These are phyloP conservation scores for Cladophialophora carrionii DNA, from an alignment of 2,329 filamentous ascomycete species.

Conservation along the genomic window DNA sequence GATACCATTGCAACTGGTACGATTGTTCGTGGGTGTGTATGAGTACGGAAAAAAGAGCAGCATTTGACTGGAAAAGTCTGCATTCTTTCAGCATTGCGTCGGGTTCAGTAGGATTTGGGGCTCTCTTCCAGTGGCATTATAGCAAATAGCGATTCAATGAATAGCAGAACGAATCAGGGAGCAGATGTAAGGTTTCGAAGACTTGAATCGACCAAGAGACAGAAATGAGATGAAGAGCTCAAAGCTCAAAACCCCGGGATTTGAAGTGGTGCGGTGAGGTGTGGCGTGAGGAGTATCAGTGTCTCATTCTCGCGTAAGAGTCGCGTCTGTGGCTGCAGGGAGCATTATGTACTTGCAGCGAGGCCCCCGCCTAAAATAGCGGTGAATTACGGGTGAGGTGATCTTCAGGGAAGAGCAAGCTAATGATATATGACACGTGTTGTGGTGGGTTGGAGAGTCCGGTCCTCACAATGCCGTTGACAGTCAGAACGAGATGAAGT, in stretches of 20 bases:
- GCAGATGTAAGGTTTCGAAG: neutral
- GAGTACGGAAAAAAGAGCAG: conserved; percentile 1
- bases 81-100: neutral
- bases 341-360: neutral
- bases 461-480: neutral
- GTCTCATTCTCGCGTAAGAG: conserved; percentile 9
- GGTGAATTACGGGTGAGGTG: neutral
- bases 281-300: neutral
- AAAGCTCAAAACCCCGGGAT: neutral
- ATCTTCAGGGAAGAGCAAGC: neutral
- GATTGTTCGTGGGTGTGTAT: conserved; percentile 9
- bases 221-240: neutral
- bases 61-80: neutral
- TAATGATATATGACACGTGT: neutral
- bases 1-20: neutral
- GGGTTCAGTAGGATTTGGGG: neutral
- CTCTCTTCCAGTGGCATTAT: conserved; percentile 1
- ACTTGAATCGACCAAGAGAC: neutral
- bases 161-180: neutral
- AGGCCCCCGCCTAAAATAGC: neutral
- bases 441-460: neutral
- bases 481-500: neutral
- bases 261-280: neutral
- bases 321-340: conserved; percentile 6
- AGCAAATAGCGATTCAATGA: neutral